These are phyloP conservation scores for Echeveria elegans DNA, from an alignment of 164 flowering plant genomes.

Conservation along the genomic window DNA sequence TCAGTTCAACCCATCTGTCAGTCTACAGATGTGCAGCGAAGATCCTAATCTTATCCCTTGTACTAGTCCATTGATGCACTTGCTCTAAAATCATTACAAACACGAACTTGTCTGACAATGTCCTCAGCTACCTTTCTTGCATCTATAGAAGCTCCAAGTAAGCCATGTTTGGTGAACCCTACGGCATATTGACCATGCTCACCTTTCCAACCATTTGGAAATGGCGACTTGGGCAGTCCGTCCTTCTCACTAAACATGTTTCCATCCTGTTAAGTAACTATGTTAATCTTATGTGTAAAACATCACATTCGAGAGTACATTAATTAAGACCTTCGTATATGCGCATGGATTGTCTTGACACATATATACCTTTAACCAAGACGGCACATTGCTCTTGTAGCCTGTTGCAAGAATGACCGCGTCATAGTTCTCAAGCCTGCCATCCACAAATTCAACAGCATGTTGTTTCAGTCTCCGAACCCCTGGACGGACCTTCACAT, in stretches of 20 bases:
- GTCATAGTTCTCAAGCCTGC: conserved; percentile 16
- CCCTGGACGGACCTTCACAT: neutral
- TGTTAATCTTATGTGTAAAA: neutral
- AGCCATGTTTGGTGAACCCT: conserved; percentile 18
- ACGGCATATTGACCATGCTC: conserved; percentile 23
- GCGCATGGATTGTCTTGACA: neutral
- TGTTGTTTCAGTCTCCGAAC: conserved; percentile 15
- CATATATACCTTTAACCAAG: conserved; percentile 38
- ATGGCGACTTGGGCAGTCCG: conserved; percentile 20
- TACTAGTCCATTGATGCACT: no score
- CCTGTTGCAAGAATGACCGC: conserved; percentile 47
- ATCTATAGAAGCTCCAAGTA: conserved; percentile 20
- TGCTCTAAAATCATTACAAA: neutral
- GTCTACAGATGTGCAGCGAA: no score
- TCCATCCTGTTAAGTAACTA: conserved; percentile 10
- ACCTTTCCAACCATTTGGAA: conserved; percentile 31
- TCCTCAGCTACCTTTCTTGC: conserved; percentile 12
- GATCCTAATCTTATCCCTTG: no score
- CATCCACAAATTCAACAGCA: conserved; percentile 20
- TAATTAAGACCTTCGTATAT: neutral
- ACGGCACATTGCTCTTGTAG: conserved; percentile 26
- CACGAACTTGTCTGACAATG: neutral
- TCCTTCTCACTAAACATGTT: conserved; percentile 12
- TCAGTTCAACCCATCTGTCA: no score
- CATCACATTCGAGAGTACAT: neutral